A percentile compares a stretch with the other conserved stretches of the same genome.
Evolutionary conservation across 139 green algal genomes (phyloP).

Genomic region (Volvox reticuliferus): DNA sequence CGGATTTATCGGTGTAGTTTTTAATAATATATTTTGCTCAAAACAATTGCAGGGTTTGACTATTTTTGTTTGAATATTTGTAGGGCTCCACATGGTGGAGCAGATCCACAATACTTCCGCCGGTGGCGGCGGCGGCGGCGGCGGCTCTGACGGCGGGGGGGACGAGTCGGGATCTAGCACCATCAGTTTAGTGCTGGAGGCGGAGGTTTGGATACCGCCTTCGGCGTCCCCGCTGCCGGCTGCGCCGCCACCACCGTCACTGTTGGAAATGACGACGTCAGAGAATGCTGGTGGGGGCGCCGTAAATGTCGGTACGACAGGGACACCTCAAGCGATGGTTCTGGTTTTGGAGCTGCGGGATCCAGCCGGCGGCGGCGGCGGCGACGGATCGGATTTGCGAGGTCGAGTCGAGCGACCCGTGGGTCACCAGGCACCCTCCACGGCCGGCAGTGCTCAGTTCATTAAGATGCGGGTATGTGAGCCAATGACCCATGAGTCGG

Average conservation of each 20-base stretch:
- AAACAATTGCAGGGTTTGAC: too few species aligned
- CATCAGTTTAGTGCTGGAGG: background rate
- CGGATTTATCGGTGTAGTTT: too few species aligned
- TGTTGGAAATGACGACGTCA: background rate
- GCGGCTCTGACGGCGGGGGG: background rate
- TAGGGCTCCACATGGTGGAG: slow-evolving; percentile 45
- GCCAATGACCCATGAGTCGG: background rate
- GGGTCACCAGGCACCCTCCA: background rate
- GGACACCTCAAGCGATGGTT: background rate
- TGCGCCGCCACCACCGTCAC: background rate
- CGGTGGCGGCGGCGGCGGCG: background rate
- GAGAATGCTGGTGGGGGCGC: too few species aligned
- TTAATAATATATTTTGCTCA: too few species aligned
- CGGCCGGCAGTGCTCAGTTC: background rate
- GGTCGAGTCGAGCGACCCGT: slow-evolving; percentile 25
- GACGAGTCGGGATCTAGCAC: too few species aligned
- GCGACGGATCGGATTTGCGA: background rate
- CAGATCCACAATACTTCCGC: background rate
- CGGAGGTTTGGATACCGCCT: slow-evolving; percentile 25
- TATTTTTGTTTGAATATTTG: too few species aligned
- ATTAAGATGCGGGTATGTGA: background rate
- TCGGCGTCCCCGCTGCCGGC: background rate
- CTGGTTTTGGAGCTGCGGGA: slow-evolving; percentile 40
- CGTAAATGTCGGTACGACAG: too few species aligned
- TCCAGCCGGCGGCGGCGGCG: background rate